These are phyloP conservation scores for Paraglomus occultum DNA, from an alignment of 192 early-diverging fungal species.

Conservation along the genomic window DNA sequence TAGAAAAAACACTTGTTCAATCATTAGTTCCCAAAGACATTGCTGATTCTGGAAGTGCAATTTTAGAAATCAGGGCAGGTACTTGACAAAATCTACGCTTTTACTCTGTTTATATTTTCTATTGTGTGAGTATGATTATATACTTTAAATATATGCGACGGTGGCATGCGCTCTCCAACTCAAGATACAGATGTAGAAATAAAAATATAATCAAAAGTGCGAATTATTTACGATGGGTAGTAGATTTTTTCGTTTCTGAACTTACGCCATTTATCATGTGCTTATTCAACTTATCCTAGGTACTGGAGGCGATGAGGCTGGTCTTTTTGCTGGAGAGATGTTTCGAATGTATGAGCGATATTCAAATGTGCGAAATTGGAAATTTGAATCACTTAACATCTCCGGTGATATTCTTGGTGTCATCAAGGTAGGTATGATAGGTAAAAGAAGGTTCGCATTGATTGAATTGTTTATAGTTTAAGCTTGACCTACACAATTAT, in stretches of 20 bases:
- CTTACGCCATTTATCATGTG: background rate
- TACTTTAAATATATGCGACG: too few relatives aligned
- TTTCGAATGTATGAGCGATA: constrained; percentile 75
- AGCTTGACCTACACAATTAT: background rate
- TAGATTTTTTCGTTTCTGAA: background rate
- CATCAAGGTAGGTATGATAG: constrained; percentile 42
- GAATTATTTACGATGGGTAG: too few relatives aligned
- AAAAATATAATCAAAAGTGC: too few relatives aligned
- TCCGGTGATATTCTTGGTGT: constrained; percentile 47
- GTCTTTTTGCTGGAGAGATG: constrained; percentile 68
- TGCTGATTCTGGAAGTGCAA: constrained; percentile 65
- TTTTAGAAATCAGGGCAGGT: constrained; percentile 75
- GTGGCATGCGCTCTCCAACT: too few relatives aligned
- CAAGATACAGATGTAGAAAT: too few relatives aligned
- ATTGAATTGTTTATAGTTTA: background rate
- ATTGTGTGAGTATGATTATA: too few relatives aligned
- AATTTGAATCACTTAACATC: constrained; percentile 55
- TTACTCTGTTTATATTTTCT: too few relatives aligned
- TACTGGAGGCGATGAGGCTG: constrained; percentile 77
- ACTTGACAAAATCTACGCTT: background rate
- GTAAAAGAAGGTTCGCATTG: background rate
- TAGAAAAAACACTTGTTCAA: constrained; percentile 57
- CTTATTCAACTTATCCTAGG: background rate
- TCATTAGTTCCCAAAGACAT: constrained; percentile 65
- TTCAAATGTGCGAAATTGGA: constrained; percentile 60